Conservation (phyloP, 2,329 filamentous ascomycete genomes). For the Stachybotrys chartarum region DNA sequence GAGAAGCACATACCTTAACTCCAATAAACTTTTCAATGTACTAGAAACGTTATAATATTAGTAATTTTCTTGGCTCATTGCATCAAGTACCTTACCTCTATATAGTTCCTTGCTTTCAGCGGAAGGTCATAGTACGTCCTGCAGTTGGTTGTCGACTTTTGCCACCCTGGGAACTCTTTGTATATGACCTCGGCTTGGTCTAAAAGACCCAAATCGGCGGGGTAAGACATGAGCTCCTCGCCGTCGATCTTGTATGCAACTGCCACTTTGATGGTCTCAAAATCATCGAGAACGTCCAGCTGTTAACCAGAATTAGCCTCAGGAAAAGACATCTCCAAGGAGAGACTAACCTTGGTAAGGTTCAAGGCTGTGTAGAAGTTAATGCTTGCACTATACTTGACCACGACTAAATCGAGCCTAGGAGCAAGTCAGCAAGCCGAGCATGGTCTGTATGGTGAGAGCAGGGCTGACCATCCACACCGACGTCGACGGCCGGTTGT, state of each 20-base stretch:
- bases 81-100: conserved; percentile 32
- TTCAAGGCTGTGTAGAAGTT: conserved; percentile 62
- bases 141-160: conserved; percentile 52
- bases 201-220: conserved; percentile 52
- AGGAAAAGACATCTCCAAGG: background rate
- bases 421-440: background rate
- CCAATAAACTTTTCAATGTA: conserved; percentile 61
- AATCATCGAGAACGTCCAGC: conserved; percentile 56
- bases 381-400: conserved; percentile 55
- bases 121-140: conserved; percentile 58
- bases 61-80: conserved; percentile 6
- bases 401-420: conserved; percentile 51
- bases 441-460: conserved; percentile 8
- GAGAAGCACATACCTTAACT: conserved; percentile 34
- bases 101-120: conserved; percentile 55
- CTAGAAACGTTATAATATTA: conserved; percentile 10
- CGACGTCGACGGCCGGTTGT: conserved; percentile 54
- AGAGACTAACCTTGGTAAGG: conserved; percentile 38
- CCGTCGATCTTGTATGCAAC: conserved; percentile 53
- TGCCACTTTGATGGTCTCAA: conserved; percentile 67
- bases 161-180: conserved; percentile 63
- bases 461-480: conserved; percentile 38
- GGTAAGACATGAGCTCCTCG: conserved; percentile 44
- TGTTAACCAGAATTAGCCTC: background rate
- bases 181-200: conserved; percentile 58